Percentiles rank a stretch among this genome's conserved stretches.
Conservation (phyloP, 176 grass and related monocot species). For the Phyllostachys edulis region DNA sequence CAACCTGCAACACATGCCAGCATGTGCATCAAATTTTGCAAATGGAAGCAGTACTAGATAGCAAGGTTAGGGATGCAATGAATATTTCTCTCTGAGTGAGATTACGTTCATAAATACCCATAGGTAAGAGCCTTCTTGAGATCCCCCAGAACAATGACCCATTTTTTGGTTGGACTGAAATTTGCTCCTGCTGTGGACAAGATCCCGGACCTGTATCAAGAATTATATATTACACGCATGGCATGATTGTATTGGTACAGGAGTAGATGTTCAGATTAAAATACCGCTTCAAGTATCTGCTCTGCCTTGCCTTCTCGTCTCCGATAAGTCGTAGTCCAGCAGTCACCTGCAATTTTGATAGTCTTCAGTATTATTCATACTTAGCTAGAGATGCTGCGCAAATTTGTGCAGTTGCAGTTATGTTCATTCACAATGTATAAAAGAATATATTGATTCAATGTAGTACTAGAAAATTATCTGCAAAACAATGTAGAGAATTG, state of each 20-base stretch:
- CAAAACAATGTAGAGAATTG: neutral
- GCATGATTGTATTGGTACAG: neutral
- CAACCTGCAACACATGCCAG: conserved; percentile 15
- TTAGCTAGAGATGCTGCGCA: neutral
- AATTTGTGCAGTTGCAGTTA: no score
- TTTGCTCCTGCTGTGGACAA: conserved; percentile 34
- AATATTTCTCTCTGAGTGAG: neutral
- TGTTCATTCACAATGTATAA: neutral
- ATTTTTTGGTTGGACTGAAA: conserved; percentile 28
- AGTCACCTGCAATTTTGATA: conserved; percentile 36
- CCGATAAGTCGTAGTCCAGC: conserved; percentile 51
- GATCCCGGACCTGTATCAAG: conserved; percentile 25
- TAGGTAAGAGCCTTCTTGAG: conserved; percentile 46
- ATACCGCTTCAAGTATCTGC: conserved; percentile 53
- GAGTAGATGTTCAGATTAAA: neutral
- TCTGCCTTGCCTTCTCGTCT: conserved; percentile 40
- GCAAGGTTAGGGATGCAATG: no score
- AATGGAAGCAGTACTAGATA: neutral
- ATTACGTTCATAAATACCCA: conserved; percentile 20
- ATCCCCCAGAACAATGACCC: conserved; percentile 36
- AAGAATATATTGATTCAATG: neutral
- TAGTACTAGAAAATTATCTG: neutral
- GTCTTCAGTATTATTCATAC: neutral
- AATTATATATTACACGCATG: neutral
- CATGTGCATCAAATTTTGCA: neutral